phyloP scores from a whole-genome alignment of 2,329 filamentous ascomycete genomes.

The Apiospora koreana region DNA sequence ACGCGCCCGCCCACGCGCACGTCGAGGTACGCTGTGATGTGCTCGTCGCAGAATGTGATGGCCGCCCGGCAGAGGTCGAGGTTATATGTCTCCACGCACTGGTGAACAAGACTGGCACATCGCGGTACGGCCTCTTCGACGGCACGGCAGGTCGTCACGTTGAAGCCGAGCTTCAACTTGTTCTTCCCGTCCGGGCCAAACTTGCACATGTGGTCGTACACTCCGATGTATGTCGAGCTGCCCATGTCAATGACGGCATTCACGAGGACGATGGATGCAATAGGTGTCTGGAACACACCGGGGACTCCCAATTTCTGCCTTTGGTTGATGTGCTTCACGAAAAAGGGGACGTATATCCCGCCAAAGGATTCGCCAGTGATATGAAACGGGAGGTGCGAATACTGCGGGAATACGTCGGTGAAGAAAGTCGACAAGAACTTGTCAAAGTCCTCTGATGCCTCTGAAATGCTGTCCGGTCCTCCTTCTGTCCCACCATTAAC shows the following conservation, averaged over 20 bases:
- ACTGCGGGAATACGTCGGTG: conserved; percentile 19
- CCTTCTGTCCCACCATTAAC: conserved; percentile 16
- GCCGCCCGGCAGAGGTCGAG: conserved; percentile 16
- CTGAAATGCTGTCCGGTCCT: conserved; percentile 17
- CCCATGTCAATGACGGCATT: conserved; percentile 19
- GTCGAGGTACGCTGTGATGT: conserved; percentile 6
- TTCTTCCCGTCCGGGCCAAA: conserved; percentile 14
- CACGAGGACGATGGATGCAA: conserved; percentile 21
- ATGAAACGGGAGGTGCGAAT: conserved; percentile 18
- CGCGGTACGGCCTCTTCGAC: conserved; percentile 16
- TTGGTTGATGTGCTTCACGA: conserved; percentile 17
- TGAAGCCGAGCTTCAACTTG: conserved; percentile 13
- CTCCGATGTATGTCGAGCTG: conserved; percentile 8
- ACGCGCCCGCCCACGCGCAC: conserved; percentile 1
- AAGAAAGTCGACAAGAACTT: conserved; percentile 23
- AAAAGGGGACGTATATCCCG: conserved; percentile 23
- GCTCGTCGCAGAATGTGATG: conserved; percentile 11
- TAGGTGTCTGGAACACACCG: conserved; percentile 12
- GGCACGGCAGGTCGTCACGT: conserved; percentile 10
- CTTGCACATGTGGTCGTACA: conserved; percentile 23
- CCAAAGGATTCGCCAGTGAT: conserved; percentile 24
- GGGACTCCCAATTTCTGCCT: conserved; percentile 16
- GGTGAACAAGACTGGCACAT: conserved; percentile 12
- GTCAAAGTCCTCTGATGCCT: conserved; percentile 21
- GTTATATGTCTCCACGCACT: conserved; percentile 18